Evolutionary conservation across 75 land plant species (phyloP).

Genomic region (Chamaecyparis obtusa): DNA sequence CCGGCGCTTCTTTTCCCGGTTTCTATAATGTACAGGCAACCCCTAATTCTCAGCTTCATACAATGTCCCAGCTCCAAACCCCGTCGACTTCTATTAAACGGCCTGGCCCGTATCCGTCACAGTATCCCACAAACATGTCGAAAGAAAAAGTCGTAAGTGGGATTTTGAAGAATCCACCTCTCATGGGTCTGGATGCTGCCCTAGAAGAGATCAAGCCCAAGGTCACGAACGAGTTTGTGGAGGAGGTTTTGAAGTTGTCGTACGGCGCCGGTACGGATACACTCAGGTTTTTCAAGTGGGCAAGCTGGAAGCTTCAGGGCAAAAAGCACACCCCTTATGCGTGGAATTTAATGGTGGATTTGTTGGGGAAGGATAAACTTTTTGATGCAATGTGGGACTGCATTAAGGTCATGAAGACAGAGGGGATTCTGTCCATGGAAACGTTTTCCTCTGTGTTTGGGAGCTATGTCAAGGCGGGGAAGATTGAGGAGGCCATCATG

Average conservation of each 20-base stretch:
- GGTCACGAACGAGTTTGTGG: conserved; percentile 23
- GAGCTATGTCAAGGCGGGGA: conserved; percentile 32
- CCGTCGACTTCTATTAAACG: background rate
- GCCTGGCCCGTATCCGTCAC: background rate
- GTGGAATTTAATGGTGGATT: conserved; percentile 26
- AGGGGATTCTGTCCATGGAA: conserved; percentile 26
- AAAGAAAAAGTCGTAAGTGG: background rate
- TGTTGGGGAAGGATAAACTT: conserved; percentile 22
- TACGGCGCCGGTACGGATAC: conserved; percentile 24
- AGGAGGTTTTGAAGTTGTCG: conserved; percentile 36
- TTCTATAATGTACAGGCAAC: background rate
- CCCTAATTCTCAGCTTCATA: conserved; percentile 17
- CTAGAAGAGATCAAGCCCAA: conserved; percentile 19
- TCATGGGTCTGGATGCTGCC: conserved; percentile 16
- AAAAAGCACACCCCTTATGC: conserved; percentile 15
- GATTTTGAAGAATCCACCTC: conserved; percentile 8
- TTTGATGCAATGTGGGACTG: conserved; percentile 27
- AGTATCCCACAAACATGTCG: background rate
- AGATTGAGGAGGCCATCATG: conserved; percentile 30
- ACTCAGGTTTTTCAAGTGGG: conserved; percentile 50
- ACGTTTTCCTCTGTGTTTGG: conserved; percentile 56
- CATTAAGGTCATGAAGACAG: conserved; percentile 9
- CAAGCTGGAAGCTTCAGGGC: conserved; percentile 10
- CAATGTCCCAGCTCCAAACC: background rate
- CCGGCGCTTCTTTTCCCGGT: background rate